Conservation (phyloP, 805 yeast species). For the Starmerella sp. region DNA sequence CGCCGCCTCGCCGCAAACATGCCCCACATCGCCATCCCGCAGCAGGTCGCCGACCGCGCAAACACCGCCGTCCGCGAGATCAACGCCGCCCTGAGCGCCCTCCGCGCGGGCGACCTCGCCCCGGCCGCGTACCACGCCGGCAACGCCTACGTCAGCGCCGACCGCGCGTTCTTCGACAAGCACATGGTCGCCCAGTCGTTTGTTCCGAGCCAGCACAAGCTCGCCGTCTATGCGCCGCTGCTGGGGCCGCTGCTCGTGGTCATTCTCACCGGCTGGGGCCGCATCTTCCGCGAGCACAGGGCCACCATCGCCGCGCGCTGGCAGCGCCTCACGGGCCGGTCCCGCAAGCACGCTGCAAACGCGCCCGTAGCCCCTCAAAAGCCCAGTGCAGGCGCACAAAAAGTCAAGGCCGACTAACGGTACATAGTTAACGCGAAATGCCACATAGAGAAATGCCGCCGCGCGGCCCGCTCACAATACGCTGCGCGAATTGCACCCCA, state of each 20-base stretch:
- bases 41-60: constrained; percentile 51
- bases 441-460: no score
- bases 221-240: constrained; percentile 86
- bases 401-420: no score
- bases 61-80: constrained; percentile 38
- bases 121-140: constrained; percentile 35
- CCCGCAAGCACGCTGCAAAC: no score
- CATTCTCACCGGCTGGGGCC: constrained; percentile 27
- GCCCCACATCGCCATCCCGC: constrained; percentile 75
- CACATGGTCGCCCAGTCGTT: constrained; percentile 92
- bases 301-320: neutral
- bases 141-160: constrained; percentile 49
- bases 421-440: no score
- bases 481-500: no score
- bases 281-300: constrained; percentile 8
- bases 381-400: no score
- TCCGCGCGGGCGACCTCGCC: constrained; percentile 30
- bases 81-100: constrained; percentile 30
- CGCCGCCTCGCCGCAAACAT: constrained; percentile 56
- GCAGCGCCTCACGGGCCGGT: no score
- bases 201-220: constrained; percentile 89
- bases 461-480: no score
- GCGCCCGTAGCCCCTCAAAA: no score
- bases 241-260: constrained; percentile 78
- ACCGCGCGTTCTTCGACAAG: constrained; percentile 77